A percentile compares a stretch with the other conserved stretches of the same genome.
These are phyloP conservation scores for Blastocystis sp. DNA, from an alignment of 352 stramenopile genomes.

Conservation along the genomic window DNA sequence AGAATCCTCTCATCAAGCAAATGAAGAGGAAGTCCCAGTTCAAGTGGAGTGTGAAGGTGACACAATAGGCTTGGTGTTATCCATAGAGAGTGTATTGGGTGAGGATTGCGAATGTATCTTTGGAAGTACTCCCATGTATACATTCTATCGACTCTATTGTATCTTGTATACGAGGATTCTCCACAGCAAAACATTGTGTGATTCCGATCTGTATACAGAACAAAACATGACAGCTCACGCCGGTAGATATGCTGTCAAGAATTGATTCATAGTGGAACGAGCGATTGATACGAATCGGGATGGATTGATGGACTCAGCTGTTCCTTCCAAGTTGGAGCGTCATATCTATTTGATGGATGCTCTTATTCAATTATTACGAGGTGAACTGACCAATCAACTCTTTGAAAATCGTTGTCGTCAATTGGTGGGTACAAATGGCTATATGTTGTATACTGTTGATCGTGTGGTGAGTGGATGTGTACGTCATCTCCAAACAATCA, in stretches of 20 bases:
- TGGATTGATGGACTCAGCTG: background rate
- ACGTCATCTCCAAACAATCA: background rate
- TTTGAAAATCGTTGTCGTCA: constrained; percentile 30
- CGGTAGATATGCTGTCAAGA: background rate
- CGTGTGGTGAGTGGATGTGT: constrained; percentile 6
- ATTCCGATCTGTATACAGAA: constrained; percentile 18
- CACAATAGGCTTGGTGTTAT: background rate
- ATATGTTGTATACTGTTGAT: constrained; percentile 34
- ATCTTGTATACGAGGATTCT: constrained; percentile 76
- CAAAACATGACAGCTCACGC: constrained; percentile 3
- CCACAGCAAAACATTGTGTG: constrained; percentile 71
- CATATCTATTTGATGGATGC: constrained; percentile 23
- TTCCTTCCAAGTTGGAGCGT: background rate
- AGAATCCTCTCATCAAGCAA: background rate
- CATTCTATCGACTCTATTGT: constrained; percentile 77
- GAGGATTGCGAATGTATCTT: constrained; percentile 66
- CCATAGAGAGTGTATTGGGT: background rate
- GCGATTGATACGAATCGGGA: background rate
- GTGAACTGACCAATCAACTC: constrained; percentile 6
- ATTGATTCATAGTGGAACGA: background rate
- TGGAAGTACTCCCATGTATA: constrained; percentile 75
- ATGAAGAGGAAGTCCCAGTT: constrained; percentile 14
- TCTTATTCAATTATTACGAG: constrained; percentile 37
- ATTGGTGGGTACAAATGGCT: constrained; percentile 11
- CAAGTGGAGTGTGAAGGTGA: background rate